phyloP scores from a whole-genome alignment of 805 yeast species.

The Yarrowia yakushimensis region DNA sequence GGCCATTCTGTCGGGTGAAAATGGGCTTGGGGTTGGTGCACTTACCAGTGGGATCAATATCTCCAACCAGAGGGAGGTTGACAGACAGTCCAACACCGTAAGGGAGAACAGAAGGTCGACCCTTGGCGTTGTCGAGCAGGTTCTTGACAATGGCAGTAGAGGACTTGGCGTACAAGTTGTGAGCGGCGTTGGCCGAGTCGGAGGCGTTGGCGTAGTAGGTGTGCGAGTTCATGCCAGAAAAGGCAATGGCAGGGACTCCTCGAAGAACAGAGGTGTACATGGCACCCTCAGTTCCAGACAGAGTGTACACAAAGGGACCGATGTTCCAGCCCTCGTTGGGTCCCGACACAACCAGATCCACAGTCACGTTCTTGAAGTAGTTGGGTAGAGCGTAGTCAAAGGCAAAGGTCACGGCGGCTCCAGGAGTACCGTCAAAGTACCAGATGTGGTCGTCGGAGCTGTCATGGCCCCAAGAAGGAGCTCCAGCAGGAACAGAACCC shows the following conservation, averaged over 20 bases:
- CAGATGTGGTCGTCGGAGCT: constrained; percentile 39
- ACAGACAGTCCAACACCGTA: constrained; percentile 17
- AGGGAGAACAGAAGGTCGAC: constrained; percentile 14
- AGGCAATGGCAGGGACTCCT: constrained; percentile 44
- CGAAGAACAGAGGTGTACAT: constrained; percentile 43
- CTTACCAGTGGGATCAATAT: constrained; percentile 21
- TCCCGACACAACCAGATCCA: constrained; percentile 48
- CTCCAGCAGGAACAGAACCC: constrained; percentile 45
- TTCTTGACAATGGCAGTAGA: constrained; percentile 15
- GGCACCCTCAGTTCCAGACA: constrained; percentile 46
- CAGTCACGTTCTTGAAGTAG: constrained; percentile 39
- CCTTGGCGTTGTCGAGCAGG: constrained; percentile 20
- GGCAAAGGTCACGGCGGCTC: constrained; percentile 45
- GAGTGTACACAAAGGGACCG: constrained; percentile 41
- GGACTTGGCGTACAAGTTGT: constrained; percentile 18
- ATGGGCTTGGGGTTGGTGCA: constrained; percentile 23
- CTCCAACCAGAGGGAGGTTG: constrained; percentile 18
- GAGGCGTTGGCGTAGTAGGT: constrained; percentile 20
- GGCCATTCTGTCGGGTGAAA: constrained; percentile 24
- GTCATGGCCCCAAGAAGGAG: constrained; percentile 50
- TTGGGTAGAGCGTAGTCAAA: constrained; percentile 45
- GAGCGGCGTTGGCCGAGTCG: background rate
- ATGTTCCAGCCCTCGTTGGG: constrained; percentile 47
- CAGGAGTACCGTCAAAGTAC: constrained; percentile 50
- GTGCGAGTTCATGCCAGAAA: constrained; percentile 38